These are phyloP conservation scores for Talaromyces adpressus DNA, from an alignment of 495 filamentous ascomycete genomes.

Conservation along the genomic window DNA sequence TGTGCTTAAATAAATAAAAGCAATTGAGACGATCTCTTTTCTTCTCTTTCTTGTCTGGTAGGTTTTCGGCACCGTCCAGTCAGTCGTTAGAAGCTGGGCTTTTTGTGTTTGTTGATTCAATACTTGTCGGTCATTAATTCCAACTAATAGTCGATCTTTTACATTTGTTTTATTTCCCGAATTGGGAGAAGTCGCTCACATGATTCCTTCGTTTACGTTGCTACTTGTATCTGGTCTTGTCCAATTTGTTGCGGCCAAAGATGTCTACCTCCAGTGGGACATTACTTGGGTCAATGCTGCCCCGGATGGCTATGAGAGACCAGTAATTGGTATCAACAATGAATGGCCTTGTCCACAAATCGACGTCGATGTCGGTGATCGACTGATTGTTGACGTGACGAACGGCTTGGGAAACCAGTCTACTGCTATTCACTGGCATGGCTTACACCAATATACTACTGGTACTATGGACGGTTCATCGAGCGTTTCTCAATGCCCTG, in stretches of 20 bases:
- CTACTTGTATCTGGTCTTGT: slow-evolving; percentile 17
- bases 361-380: slow-evolving; percentile 63
- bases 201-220: slow-evolving; percentile 2
- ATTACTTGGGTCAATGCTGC: slow-evolving; percentile 75
- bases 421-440: slow-evolving; percentile 67
- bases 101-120: not conserved
- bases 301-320: slow-evolving; percentile 67
- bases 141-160: slow-evolving; percentile 8
- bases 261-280: slow-evolving; percentile 54
- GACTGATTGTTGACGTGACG: slow-evolving; percentile 62
- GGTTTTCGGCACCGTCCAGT: slow-evolving; percentile 5
- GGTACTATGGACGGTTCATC: slow-evolving; percentile 57
- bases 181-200: not conserved
- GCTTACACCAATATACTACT: slow-evolving; percentile 55
- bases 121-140: slow-evolving; percentile 3
- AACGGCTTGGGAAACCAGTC: slow-evolving; percentile 70
- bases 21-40: not conserved
- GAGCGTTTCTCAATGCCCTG: slow-evolving; percentile 61
- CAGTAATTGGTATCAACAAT: slow-evolving; percentile 75
- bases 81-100: not conserved
- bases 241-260: slow-evolving; percentile 21
- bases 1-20: not conserved
- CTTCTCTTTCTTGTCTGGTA: not conserved
- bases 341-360: slow-evolving; percentile 72
- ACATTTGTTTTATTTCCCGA: not conserved